These are phyloP conservation scores for Phycomyces blakesleeanus DNA, from an alignment of 192 early-diverging fungal genomes.

Conservation along the genomic window DNA sequence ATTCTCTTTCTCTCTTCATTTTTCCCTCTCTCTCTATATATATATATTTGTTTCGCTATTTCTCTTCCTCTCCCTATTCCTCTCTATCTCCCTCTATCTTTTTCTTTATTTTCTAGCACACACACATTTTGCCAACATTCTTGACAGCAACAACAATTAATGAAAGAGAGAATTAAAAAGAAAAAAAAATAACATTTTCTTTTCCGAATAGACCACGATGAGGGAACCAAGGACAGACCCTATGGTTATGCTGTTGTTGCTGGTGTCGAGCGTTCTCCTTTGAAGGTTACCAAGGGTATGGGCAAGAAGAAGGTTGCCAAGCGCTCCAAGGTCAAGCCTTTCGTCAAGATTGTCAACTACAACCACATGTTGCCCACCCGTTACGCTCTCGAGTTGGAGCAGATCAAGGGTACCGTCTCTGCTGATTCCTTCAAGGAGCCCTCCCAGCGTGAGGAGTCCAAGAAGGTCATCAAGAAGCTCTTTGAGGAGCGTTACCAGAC, in stretches of 20 bases:
- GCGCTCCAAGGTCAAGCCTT: constrained; percentile 98
- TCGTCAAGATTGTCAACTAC: constrained; percentile 99
- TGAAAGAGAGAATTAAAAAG: too few species aligned
- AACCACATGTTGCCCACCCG: constrained; percentile 99
- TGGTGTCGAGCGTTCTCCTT: constrained; percentile 95
- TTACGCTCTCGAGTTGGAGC: constrained; percentile 93
- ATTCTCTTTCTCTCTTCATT: constrained; percentile 13
- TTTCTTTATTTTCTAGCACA: too few species aligned
- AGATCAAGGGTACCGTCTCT: constrained; percentile 84
- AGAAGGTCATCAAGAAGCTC: constrained; percentile 93
- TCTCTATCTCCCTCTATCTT: too few species aligned
- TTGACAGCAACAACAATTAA: too few species aligned
- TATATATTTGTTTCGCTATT: too few species aligned
- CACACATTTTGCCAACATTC: too few species aligned
- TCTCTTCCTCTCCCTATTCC: too few species aligned
- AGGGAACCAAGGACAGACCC: constrained; percentile 93
- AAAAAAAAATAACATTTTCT: background rate
- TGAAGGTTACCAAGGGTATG: constrained; percentile 97
- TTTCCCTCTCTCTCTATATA: constrained; percentile 5
- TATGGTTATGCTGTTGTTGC: constrained; percentile 99
- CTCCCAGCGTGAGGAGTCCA: constrained; percentile 82
- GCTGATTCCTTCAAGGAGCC: constrained; percentile 93
- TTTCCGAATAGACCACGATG: constrained; percentile 70
- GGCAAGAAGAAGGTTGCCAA: constrained; percentile 92
- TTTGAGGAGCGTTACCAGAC: constrained; percentile 96